These are phyloP conservation scores for Cicer chorassanicum DNA, from an alignment of 306 rosid species.

Conservation along the genomic window DNA sequence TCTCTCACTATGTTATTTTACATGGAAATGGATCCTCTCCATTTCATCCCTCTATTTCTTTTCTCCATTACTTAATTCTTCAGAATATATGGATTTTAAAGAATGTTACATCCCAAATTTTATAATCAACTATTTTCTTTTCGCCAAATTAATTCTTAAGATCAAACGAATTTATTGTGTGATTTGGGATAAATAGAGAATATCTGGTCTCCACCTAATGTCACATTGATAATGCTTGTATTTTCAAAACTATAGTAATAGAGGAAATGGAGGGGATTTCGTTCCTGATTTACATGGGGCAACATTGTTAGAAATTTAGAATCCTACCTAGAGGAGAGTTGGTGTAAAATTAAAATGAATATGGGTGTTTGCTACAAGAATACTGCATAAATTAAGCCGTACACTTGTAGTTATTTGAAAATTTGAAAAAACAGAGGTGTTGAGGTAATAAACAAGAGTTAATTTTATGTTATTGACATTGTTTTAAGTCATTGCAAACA, in stretches of 20 bases:
- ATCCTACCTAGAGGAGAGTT: neutral
- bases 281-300: neutral
- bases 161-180: no score
- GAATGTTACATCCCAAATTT: no score
- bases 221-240: neutral
- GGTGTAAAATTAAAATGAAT: neutral
- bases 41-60: neutral
- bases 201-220: neutral
- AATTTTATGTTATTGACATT: constrained; percentile 4
- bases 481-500: neutral
- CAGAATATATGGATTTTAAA: no score
- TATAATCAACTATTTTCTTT: no score
- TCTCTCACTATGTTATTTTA: constrained; percentile 9
- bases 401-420: neutral
- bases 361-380: neutral
- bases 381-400: neutral
- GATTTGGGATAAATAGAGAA: neutral
- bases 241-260: neutral
- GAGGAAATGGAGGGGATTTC: neutral
- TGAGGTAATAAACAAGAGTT: neutral
- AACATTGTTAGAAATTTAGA: constrained; percentile 15
- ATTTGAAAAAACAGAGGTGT: neutral
- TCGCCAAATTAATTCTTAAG: no score
- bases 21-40: neutral
- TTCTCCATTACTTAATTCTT: neutral